phyloP scores from a whole-genome alignment of 805 yeast genomes.

The Brettanomyces sp. region DNA sequence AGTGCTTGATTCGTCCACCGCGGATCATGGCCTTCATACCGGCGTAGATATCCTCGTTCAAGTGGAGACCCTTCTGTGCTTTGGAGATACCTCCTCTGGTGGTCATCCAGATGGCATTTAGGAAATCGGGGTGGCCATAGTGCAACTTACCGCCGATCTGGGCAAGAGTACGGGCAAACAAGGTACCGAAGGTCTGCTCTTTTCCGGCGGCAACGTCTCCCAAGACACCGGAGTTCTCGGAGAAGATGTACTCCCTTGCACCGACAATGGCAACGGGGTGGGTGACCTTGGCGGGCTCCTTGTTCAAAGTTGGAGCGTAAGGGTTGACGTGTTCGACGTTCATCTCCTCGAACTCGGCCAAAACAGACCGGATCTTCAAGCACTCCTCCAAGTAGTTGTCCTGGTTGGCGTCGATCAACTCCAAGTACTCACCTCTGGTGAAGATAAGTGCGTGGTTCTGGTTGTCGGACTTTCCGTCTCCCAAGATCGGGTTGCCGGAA shows the following conservation, averaged over 20 bases:
- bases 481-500: constrained; percentile 78
- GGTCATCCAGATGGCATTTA: constrained; percentile 66
- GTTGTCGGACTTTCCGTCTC: constrained; percentile 85
- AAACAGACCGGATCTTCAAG: constrained; percentile 68
- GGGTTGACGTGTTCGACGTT: constrained; percentile 73
- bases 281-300: constrained; percentile 37
- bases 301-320: constrained; percentile 62
- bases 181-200: constrained; percentile 82
- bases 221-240: constrained; percentile 75
- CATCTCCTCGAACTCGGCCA: constrained; percentile 77
- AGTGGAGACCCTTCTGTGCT: constrained; percentile 78
- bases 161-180: constrained; percentile 74
- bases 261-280: constrained; percentile 81
- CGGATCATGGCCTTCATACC: constrained; percentile 78
- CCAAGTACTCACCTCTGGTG: constrained; percentile 78
- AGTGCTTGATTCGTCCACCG: constrained; percentile 83
- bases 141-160: constrained; percentile 81
- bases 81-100: constrained; percentile 86
- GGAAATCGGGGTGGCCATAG: constrained; percentile 84
- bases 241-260: constrained; percentile 80
- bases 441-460: constrained; percentile 76
- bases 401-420: constrained; percentile 79
- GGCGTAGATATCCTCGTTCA: constrained; percentile 83
- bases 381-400: constrained; percentile 83
- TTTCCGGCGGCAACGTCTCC: constrained; percentile 91